A percentile compares a stretch with the other conserved stretches of the same genome.
Conservation (phyloP, 2,329 filamentous ascomycete species). For the Didymella glomerata region DNA sequence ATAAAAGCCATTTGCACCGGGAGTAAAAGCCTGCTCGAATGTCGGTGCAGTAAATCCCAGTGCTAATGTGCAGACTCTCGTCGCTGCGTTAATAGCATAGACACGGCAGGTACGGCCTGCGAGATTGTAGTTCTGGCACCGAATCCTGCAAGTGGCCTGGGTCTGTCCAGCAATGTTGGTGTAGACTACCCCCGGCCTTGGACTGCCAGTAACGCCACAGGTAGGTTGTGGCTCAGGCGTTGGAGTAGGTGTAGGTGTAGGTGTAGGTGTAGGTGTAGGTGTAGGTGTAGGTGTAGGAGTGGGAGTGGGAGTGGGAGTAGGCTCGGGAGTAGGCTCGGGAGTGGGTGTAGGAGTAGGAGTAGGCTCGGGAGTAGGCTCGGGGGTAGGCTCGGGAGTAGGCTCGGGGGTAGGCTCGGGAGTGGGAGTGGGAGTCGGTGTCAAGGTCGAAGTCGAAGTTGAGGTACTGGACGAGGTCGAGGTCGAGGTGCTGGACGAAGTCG, state of each 20-base stretch:
- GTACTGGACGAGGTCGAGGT: background rate
- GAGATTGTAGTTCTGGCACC: background rate
- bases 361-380: no score
- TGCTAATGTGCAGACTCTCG: background rate
- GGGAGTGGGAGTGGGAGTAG: background rate
- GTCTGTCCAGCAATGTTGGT: background rate
- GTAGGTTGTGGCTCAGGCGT: background rate
- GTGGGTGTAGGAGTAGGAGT: background rate
- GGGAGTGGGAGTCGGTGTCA: background rate
- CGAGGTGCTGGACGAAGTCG: background rate
- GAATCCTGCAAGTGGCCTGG: background rate
- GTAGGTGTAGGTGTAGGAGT: background rate
- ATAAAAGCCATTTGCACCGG: no score
- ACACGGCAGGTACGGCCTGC: slow-evolving; percentile 2
- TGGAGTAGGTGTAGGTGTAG: background rate
- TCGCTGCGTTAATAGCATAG: background rate
- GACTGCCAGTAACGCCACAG: background rate
- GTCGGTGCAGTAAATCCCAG: background rate
- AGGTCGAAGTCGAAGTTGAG: background rate
- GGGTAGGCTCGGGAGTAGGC: background rate
- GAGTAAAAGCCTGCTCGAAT: background rate
- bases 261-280: background rate
- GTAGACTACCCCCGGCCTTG: background rate
- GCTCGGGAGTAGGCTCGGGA: background rate
- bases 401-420: background rate